Evolutionary conservation across 2,329 filamentous ascomycete genomes (phyloP), one percentile per base, ranked within the genome.

Genomic region (Alternaria consortialis): DNA sequence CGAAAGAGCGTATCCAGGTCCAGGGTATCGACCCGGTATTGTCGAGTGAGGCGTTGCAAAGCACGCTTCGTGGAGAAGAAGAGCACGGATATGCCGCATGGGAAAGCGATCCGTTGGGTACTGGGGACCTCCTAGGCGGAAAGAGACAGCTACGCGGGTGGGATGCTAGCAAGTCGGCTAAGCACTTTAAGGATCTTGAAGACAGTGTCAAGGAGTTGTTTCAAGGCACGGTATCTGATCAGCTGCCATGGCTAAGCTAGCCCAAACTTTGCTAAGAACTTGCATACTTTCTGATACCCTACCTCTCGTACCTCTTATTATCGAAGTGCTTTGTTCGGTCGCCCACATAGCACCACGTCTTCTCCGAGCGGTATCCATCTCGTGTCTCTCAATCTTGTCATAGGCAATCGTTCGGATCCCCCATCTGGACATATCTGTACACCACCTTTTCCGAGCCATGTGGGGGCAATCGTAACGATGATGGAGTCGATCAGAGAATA

Each of bases 381-480:
- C 11, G 92, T 88, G 56, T 89, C 83, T 46, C 80, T 83, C 47
- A 96, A 82, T 66, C 89, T 88, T 15, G 90, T 87, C 1, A 88
- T 88, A 7, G 90, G 84, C 48, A 86, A 44, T 39, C 67, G 71
- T 46, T 80, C 84, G 3, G 77, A 71, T 40, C 84, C 85, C 34
- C 87, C 83, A 20, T 87, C 83, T 2, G 94, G 94, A 47, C 88
- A 90, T 3, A 97, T 92, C 11, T 88, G 84, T 9, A 97, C 91
- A 7, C 93, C 93, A 2, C 91, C 92, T 61, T 86, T 84, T 2
- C 94, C 94, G n/a, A 98, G 84, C 87, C 93, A 98, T 0, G 89
- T 92, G 8, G 94, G 94, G 3, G 94, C 93, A 72, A 97, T 88
- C 0, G 94, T 97, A 59, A 97, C 85, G 70, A 98, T 91, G 50